Evolutionary conservation across 345 rosid species (phyloP).

Genomic region (Litchi chinensis): DNA sequence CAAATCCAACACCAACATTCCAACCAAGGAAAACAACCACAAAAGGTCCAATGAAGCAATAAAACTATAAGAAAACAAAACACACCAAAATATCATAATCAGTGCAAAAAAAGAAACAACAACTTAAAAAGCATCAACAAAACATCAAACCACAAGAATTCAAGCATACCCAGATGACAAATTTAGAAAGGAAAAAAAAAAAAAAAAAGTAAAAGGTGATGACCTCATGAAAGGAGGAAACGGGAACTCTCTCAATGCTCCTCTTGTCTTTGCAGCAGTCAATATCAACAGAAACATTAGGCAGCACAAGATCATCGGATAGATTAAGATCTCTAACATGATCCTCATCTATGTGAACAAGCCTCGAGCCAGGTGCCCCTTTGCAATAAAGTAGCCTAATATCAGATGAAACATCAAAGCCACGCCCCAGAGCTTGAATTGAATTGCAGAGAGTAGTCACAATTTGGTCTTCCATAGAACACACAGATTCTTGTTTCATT

Average conservation of each 20-base stretch:
- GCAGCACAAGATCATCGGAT: constrained; percentile 53
- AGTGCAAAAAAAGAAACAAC: constrained; percentile 13
- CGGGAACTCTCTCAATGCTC: constrained; percentile 53
- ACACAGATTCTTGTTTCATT: constrained; percentile 14
- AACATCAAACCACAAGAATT: constrained; percentile 12
- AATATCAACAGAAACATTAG: constrained; percentile 66
- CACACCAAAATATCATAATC: background rate
- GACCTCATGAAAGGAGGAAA: constrained; percentile 83
- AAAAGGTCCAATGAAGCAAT: background rate
- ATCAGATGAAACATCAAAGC: constrained; percentile 94
- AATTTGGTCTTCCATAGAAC: constrained; percentile 48
- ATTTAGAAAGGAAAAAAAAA: constrained; percentile 3
- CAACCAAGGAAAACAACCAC: background rate
- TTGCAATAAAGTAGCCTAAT: constrained; percentile 90
- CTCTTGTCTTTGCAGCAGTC: constrained; percentile 49
- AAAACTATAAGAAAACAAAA: background rate
- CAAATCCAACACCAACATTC: background rate
- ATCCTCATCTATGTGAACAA: constrained; percentile 69
- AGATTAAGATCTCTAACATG: constrained; percentile 59
- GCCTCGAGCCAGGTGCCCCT: constrained; percentile 89
- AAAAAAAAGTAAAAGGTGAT: background rate
- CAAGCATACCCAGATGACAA: constrained; percentile 13
- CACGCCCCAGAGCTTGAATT: constrained; percentile 94
- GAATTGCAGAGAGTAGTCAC: constrained; percentile 73
- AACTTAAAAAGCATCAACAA: background rate